phyloP scores from a whole-genome alignment of 2,329 filamentous ascomycete species.

The Aspergillus calidoustus region DNA sequence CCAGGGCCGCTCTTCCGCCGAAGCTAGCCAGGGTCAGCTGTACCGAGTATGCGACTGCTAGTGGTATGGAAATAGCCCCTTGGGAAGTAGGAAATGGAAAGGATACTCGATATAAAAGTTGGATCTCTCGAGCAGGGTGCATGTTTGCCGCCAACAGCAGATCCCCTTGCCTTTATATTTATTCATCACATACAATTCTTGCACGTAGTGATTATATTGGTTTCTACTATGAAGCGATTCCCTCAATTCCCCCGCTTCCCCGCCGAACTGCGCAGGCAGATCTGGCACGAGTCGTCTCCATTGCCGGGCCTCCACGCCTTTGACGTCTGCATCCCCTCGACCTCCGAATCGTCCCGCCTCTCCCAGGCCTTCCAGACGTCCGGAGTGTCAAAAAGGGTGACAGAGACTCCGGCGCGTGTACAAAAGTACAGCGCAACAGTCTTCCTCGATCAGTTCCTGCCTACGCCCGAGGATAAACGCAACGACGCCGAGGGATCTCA shows the following conservation, averaged over 20 bases:
- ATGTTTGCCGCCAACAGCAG: no score
- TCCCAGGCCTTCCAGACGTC: background rate
- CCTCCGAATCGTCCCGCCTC: background rate
- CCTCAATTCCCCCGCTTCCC: background rate
- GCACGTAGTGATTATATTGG: no score
- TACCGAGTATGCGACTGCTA: no score
- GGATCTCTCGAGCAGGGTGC: no score
- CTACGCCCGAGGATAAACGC: background rate
- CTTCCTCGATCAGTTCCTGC: background rate
- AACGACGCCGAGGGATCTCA: background rate
- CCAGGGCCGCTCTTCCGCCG: no score
- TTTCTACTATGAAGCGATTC: background rate
- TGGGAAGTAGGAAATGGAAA: no score
- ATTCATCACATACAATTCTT: no score
- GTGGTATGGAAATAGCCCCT: no score
- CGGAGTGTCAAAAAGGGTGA: background rate
- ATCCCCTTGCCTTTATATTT: no score
- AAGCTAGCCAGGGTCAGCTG: no score
- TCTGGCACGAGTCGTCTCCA: conserved; percentile 2
- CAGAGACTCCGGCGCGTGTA: background rate
- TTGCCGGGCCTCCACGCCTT: background rate
- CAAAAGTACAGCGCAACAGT: background rate
- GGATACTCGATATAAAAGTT: no score
- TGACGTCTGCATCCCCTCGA: conserved; percentile 3
- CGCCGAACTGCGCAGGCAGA: conserved; percentile 1